These are phyloP conservation scores for Saccharomycopsis selenospora DNA, from an alignment of 805 yeast species.

Conservation along the genomic window DNA sequence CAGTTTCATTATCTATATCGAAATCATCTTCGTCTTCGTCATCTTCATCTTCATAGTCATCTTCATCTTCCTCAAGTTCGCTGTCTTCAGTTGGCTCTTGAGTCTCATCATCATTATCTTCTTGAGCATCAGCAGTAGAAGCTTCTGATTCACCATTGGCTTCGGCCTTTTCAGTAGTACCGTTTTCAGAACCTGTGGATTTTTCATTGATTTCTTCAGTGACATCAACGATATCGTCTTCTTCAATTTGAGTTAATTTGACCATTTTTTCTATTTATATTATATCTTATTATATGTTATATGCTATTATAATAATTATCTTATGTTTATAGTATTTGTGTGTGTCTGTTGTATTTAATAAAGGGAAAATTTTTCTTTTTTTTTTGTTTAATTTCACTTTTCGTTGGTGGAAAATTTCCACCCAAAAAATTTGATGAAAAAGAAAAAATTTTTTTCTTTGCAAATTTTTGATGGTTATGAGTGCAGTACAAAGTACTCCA, in stretches of 20 bases:
- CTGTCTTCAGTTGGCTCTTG: conserved; percentile 34
- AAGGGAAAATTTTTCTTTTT: too few relatives aligned
- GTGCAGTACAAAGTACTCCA: too few relatives aligned
- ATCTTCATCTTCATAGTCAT: conserved; percentile 43
- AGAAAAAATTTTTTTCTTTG: too few relatives aligned
- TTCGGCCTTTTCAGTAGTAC: conserved; percentile 31
- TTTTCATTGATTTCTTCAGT: conserved; percentile 30
- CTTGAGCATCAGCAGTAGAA: conserved; percentile 31
- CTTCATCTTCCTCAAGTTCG: conserved; percentile 31
- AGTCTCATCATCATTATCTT: conserved; percentile 31
- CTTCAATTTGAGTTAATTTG: conserved; percentile 65
- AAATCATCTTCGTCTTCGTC: conserved; percentile 55
- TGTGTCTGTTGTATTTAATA: too few relatives aligned
- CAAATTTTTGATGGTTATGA: too few relatives aligned
- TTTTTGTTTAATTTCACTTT: too few relatives aligned
- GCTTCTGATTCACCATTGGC: conserved; percentile 30
- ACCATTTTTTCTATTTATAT: too few relatives aligned
- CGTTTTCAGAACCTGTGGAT: conserved; percentile 27
- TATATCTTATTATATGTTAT: too few relatives aligned
- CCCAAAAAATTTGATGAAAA: too few relatives aligned
- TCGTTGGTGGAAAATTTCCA: too few relatives aligned
- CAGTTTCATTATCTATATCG: conserved; percentile 71
- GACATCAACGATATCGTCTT: conserved; percentile 32
- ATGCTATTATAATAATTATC: too few relatives aligned
- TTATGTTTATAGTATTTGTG: too few relatives aligned